Conservation (phyloP, 2,329 filamentous ascomycete species). For the Exophiala mesophila region DNA sequence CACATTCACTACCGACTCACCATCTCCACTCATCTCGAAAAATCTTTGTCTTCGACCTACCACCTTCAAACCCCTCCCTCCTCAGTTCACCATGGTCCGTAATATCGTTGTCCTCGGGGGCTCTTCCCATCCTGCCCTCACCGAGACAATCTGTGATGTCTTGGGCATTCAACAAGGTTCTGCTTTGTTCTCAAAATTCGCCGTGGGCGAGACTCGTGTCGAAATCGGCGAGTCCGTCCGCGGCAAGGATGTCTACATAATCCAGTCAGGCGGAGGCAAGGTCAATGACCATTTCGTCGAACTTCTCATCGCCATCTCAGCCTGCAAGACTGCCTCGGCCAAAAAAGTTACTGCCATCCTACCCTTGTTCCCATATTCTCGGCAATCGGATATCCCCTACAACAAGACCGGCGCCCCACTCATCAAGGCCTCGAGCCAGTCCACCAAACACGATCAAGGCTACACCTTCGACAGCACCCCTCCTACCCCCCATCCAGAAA, state of each 20-base stretch:
- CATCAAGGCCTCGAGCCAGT: constrained; percentile 56
- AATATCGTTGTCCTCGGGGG: constrained; percentile 93
- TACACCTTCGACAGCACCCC: constrained; percentile 91
- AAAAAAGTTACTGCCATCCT: constrained; percentile 89
- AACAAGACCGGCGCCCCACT: constrained; percentile 91
- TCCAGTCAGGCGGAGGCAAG: constrained; percentile 85
- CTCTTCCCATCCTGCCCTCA: constrained; percentile 83
- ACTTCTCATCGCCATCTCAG: constrained; percentile 95
- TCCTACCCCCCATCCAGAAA: constrained; percentile 71
- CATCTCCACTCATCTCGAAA: no score
- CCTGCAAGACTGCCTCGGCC: constrained; percentile 91
- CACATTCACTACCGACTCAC: no score
- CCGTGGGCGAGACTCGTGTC: constrained; percentile 88
- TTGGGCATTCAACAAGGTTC: constrained; percentile 82
- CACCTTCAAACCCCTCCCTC: background rate
- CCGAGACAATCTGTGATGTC: constrained; percentile 79
- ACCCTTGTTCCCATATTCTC: constrained; percentile 92
- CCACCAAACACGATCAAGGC: constrained; percentile 39
- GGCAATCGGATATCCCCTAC: constrained; percentile 94
- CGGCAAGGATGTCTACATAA: constrained; percentile 98
- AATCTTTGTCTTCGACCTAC: background rate
- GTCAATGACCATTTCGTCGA: constrained; percentile 97
- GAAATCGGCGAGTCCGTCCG: constrained; percentile 96
- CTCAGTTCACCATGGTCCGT: constrained; percentile 65
- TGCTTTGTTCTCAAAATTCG: constrained; percentile 84